These are phyloP conservation scores for Amylocarpus encephaloides DNA, from an alignment of 2,329 filamentous ascomycete genomes.

Conservation along the genomic window DNA sequence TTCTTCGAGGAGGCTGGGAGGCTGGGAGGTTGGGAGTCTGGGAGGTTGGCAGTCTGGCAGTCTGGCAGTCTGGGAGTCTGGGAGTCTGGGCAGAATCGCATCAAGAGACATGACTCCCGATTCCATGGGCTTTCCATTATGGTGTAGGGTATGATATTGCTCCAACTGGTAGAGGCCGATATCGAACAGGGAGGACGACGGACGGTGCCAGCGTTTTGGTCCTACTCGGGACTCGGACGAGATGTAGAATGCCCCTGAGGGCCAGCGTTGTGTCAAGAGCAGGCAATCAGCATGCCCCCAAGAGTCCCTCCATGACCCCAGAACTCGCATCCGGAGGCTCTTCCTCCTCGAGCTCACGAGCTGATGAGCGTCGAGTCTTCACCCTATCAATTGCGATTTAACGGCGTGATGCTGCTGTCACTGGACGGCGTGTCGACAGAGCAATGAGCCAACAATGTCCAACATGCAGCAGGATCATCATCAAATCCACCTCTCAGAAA, in stretches of 20 bases:
- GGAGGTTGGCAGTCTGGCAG: no score
- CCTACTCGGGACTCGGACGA: neutral
- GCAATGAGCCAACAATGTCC: neutral
- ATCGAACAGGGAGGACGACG: neutral
- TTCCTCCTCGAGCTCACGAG: conserved; percentile 3
- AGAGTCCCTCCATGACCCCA: neutral
- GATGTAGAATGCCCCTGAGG: neutral
- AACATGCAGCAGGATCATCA: neutral
- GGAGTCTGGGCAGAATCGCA: no score
- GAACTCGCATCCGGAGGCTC: conserved; percentile 1
- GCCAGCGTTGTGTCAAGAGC: neutral
- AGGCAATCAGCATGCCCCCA: neutral
- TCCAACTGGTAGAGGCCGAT: neutral
- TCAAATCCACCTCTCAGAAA: neutral
- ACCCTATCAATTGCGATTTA: conserved; percentile 1
- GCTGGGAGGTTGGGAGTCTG: no score
- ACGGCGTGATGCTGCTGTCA: neutral
- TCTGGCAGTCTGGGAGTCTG: no score
- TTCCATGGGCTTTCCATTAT: no score
- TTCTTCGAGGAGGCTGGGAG: no score
- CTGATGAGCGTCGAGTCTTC: neutral
- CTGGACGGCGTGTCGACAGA: neutral
- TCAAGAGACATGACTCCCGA: no score
- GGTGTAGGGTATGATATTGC: neutral
- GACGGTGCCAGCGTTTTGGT: neutral